Percentiles rank a stretch among this genome's conserved stretches.
Conservation (phyloP, 1,284 basidiomycete genomes). For the Boletus semigastroideus region DNA sequence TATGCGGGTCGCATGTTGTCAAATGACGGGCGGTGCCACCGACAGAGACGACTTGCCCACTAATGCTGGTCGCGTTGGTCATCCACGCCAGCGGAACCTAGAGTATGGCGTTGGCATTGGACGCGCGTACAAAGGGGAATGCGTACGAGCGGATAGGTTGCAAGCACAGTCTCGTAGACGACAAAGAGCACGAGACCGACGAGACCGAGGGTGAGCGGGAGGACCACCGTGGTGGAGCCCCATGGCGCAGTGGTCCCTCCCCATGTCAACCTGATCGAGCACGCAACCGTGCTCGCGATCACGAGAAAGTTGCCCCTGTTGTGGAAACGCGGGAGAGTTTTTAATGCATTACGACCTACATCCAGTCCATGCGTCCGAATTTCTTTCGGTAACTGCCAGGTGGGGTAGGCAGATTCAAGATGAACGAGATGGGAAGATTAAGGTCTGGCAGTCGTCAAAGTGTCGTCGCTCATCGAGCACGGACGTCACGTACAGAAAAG, state of each 20-base stretch:
- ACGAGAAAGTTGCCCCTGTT: slow-evolving; percentile 14
- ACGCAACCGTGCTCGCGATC: slow-evolving; percentile 9
- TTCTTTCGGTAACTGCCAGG: slow-evolving; percentile 4
- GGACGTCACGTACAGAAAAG: slow-evolving; percentile 33
- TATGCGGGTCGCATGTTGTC: background rate
- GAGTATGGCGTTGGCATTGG: background rate
- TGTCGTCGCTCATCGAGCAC: background rate
- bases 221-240: slow-evolving; percentile 8
- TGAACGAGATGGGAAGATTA: slow-evolving; percentile 14
- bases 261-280: slow-evolving; percentile 12
- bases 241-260: slow-evolving; percentile 14
- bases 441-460: slow-evolving; percentile 9
- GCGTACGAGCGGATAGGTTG: slow-evolving; percentile 11
- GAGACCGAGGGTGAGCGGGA: slow-evolving; percentile 10
- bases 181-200: slow-evolving; percentile 11
- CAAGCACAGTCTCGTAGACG: slow-evolving; percentile 10
- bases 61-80: slow-evolving; percentile 15
- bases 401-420: slow-evolving; percentile 11
- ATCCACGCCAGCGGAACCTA: slow-evolving; percentile 17
- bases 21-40: background rate
- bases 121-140: background rate
- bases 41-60: slow-evolving; percentile 10
- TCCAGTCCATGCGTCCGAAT: slow-evolving; percentile 8
- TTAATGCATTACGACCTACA: background rate
- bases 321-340: background rate